These are phyloP conservation scores for Silene noctiflora DNA, from an alignment of 179 eudicot genomes.

Conservation along the genomic window DNA sequence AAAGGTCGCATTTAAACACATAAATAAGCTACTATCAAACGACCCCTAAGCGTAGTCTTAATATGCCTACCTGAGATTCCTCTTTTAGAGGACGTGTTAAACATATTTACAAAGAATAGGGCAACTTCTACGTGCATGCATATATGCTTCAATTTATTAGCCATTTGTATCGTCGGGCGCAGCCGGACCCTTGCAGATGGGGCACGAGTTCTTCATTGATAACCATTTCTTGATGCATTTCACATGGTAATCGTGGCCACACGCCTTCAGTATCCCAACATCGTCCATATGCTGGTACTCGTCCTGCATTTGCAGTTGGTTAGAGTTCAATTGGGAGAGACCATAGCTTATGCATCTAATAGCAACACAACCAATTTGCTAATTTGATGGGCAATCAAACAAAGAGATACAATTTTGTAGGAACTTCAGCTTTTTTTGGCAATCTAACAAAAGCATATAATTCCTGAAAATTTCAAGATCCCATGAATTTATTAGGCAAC, in stretches of 20 bases:
- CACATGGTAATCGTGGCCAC: conserved; percentile 75
- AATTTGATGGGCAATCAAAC: not conserved
- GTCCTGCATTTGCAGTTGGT: conserved; percentile 39
- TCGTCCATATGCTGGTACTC: conserved; percentile 76
- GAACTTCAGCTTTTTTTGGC: not conserved
- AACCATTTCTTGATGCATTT: conserved; percentile 76
- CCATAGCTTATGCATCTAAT: not conserved
- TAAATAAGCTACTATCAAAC: conserved; percentile 11
- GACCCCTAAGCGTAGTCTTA: conserved; percentile 21
- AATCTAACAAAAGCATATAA: not conserved
- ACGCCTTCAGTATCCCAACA: conserved; percentile 58
- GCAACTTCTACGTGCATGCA: conserved; percentile 14
- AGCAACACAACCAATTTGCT: not conserved
- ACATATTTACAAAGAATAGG: conserved; percentile 38
- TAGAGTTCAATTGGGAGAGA: not conserved
- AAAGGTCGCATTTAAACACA: conserved; percentile 10
- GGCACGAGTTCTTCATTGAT: conserved; percentile 72
- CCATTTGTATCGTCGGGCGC: conserved; percentile 40
- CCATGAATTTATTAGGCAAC: not conserved
- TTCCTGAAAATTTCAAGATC: not conserved
- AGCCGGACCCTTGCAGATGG: conserved; percentile 75
- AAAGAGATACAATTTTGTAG: not conserved
- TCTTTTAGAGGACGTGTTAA: conserved; percentile 20
- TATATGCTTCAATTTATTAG: conserved; percentile 16
- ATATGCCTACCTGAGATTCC: conserved; percentile 23